These are phyloP conservation scores for Fraxinus xanthoxyloides DNA, from an alignment of 305 asterid genomes.

Conservation along the genomic window DNA sequence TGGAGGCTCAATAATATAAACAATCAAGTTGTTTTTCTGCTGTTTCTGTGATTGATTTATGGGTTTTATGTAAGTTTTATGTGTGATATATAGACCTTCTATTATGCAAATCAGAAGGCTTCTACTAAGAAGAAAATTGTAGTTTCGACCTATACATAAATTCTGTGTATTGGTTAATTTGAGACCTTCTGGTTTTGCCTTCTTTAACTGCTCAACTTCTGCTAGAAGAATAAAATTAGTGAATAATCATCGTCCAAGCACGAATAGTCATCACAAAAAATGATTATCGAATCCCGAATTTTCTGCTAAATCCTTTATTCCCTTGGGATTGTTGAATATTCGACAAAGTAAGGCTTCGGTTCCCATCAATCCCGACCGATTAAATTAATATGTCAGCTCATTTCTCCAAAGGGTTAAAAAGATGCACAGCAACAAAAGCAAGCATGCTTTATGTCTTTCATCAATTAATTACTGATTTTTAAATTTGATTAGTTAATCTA, in stretches of 20 bases:
- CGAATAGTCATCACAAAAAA: neutral
- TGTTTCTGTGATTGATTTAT: neutral
- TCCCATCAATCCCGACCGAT: neutral
- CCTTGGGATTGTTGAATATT: neutral
- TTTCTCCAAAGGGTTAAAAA: neutral
- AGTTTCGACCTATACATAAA: neutral
- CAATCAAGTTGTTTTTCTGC: neutral
- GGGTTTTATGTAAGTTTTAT: neutral
- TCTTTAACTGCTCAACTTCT: neutral
- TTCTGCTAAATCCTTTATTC: neutral
- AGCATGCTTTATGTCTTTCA: neutral
- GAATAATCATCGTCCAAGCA: neutral
- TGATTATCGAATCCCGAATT: too few species aligned
- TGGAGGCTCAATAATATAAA: constrained; percentile 25
- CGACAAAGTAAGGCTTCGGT: neutral
- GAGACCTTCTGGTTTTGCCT: neutral
- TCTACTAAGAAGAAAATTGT: neutral
- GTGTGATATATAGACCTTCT: neutral
- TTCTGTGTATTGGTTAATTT: neutral
- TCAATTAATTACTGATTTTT: too few species aligned
- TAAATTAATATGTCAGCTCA: neutral
- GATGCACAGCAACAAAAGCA: neutral
- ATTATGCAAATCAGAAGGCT: neutral
- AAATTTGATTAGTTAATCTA: too few species aligned
- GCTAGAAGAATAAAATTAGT: neutral